phyloP scores from a whole-genome alignment of 2,329 filamentous ascomycete species.

The Colletotrichum sp. region DNA sequence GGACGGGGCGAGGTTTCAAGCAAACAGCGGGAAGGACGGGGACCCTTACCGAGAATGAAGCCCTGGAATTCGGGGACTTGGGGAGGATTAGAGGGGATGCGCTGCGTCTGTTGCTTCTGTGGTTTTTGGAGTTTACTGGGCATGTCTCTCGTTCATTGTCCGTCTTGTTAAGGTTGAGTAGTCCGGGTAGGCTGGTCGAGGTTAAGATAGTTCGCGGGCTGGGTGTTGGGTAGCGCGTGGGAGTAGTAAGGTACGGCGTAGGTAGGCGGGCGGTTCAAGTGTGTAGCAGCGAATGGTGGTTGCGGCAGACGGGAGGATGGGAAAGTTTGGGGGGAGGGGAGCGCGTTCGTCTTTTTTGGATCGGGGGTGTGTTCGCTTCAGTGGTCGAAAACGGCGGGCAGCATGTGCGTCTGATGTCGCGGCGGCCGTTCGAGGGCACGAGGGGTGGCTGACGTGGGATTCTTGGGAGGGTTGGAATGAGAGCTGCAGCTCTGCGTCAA shows the following conservation, averaged over 20 bases:
- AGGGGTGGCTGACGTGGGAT: slow-evolving; percentile 7
- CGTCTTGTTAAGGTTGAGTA: background rate
- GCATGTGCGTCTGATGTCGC: slow-evolving; percentile 3
- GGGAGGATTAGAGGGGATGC: background rate
- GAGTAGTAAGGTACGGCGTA: background rate
- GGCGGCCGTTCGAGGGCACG: background rate
- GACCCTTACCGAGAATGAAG: slow-evolving; percentile 24
- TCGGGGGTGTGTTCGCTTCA: background rate
- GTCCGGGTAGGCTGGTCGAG: background rate
- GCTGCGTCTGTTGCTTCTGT: slow-evolving; percentile 33
- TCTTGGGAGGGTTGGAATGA: background rate
- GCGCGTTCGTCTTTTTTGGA: slow-evolving; percentile 2
- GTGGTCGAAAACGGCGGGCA: slow-evolving; percentile 6
- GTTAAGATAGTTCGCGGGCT: background rate
- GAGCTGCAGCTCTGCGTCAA: background rate
- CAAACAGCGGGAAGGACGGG: background rate
- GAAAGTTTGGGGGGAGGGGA: background rate
- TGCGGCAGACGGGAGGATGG: background rate
- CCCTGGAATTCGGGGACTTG: slow-evolving; percentile 34
- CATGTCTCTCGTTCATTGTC: slow-evolving; percentile 29
- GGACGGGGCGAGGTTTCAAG: slow-evolving; percentile 7
- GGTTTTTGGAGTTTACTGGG: slow-evolving; percentile 32
- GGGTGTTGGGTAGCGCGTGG: background rate
- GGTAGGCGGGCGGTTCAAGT: background rate
- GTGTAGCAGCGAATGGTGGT: background rate